These are phyloP conservation scores for Erodium chrysanthum DNA, from an alignment of 441 rosid genomes.

Conservation along the genomic window DNA sequence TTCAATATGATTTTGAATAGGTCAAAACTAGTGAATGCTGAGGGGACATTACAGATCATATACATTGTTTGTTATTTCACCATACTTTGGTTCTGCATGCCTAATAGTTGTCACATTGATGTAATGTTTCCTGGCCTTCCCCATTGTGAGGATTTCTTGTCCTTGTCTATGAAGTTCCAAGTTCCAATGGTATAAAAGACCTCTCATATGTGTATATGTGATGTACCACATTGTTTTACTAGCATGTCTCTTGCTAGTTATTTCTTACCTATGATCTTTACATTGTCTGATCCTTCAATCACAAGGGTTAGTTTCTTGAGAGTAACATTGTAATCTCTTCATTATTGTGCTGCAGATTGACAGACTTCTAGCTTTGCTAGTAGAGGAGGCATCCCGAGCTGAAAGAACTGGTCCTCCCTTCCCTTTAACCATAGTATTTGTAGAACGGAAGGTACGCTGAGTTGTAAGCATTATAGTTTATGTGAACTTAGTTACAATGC, in stretches of 20 bases:
- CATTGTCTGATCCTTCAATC: not conserved
- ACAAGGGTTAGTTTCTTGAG: not conserved
- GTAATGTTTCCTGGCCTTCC: not conserved
- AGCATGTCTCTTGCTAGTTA: not conserved
- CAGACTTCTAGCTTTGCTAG: slow-evolving; percentile 28
- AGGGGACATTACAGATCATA: not conserved
- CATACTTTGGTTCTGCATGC: not conserved
- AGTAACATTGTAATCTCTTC: slow-evolving; percentile 13
- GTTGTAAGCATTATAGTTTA: not conserved
- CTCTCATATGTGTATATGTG: not conserved
- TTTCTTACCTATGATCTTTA: not conserved
- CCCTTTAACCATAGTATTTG: slow-evolving; percentile 33
- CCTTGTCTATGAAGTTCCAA: not conserved
- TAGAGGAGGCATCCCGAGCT: slow-evolving; percentile 26
- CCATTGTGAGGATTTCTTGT: not conserved
- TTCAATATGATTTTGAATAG: not conserved
- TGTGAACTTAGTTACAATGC: not conserved
- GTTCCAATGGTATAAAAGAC: not conserved
- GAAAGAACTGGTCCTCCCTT: slow-evolving; percentile 27
- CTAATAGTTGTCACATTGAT: not conserved
- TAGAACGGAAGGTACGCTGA: slow-evolving; percentile 29
- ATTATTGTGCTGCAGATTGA: slow-evolving; percentile 23
- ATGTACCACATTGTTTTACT: not conserved
- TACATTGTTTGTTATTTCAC: not conserved
- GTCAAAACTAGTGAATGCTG: not conserved